Evolutionary conservation across 257 asterid species (phyloP), one percentile per base, ranked within the genome.

Genomic region (Gentiana macrophylla): DNA sequence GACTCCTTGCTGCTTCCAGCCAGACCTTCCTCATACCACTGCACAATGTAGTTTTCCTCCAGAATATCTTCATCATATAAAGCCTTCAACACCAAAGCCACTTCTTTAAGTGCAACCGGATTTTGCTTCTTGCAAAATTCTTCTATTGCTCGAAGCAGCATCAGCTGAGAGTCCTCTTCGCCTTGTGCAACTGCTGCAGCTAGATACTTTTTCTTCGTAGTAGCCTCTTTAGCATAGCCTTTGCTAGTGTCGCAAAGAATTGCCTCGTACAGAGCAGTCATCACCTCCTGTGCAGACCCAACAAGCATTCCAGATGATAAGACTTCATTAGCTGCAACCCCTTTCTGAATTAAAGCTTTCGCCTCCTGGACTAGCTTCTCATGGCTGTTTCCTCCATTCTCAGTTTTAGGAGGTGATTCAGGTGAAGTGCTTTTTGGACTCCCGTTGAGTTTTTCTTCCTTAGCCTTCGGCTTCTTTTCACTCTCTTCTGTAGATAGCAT

Each of bases 401-500:
- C 80, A 1, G 37, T 54, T 5, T 4, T 7, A 57, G 54, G 4
- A 3, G 49, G 3, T 8, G 8, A 2, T 12, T 35, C 50, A 12
- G 45, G 52, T 45, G 67, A 55, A 62, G 62, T 32, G 44, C 60
- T 49, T 53, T 52, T 59, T 37, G 68, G 70, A 53, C 72, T 70
- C 32, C 45, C 76, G 4, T 32, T 50, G 32, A 50, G 48, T 49
- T 66, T 67, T 46, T 43, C 52, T 46, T 36, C 52, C 55, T 55
- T 34, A 12, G 63, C 13, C 49, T 70, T 75, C 44, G 81, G 57
- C 58, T 75, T 79, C 49, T 66, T 58, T 74, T 80, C 82, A 35
- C 57, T 35, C 43, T 86, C 95, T 35, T 61, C 64, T 34, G 84
- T 70, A 8, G 84, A 64, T 5, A 86, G 74, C 80, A 84, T 84